Conservation (phyloP, 208 protist genomes). For the Strigomonas culicis region DNA sequence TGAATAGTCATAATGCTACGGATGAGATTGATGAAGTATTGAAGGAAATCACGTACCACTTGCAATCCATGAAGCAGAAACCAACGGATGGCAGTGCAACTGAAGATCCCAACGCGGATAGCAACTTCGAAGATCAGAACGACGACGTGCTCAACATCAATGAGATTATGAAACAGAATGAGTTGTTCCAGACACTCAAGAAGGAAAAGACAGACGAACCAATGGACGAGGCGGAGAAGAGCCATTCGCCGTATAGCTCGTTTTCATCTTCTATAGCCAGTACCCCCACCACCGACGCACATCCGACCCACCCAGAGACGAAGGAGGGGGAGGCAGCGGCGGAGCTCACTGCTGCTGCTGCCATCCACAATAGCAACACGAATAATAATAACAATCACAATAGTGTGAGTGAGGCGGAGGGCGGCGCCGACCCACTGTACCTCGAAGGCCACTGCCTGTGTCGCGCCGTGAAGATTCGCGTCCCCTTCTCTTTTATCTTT, state of each 20-base stretch:
- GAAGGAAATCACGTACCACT: slow-evolving; percentile 34
- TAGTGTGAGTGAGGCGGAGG: neutral
- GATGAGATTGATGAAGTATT: slow-evolving; percentile 17
- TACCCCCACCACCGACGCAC: too few species aligned
- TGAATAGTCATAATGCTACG: neutral
- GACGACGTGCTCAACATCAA: neutral
- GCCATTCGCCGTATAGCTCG: too few species aligned
- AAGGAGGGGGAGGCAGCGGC: neutral
- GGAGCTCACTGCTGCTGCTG: neutral
- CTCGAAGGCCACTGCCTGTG: too few species aligned
- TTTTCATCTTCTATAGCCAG: too few species aligned
- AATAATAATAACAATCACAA: slow-evolving; percentile 1
- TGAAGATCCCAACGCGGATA: too few species aligned
- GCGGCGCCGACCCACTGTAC: neutral
- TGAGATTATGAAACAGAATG: neutral
- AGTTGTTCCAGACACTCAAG: slow-evolving; percentile 7
- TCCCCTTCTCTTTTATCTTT: too few species aligned
- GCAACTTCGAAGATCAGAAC: slow-evolving; percentile 6
- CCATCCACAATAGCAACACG: neutral
- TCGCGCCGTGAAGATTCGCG: too few species aligned
- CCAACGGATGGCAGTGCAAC: too few species aligned
- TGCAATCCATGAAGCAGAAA: too few species aligned
- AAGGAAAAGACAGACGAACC: slow-evolving; percentile 1
- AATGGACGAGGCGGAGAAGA: neutral
- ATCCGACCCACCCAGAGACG: slow-evolving; percentile 7